These are phyloP conservation scores for Dissophora ornata DNA, from an alignment of 192 early-diverging fungal genomes.

Conservation along the genomic window DNA sequence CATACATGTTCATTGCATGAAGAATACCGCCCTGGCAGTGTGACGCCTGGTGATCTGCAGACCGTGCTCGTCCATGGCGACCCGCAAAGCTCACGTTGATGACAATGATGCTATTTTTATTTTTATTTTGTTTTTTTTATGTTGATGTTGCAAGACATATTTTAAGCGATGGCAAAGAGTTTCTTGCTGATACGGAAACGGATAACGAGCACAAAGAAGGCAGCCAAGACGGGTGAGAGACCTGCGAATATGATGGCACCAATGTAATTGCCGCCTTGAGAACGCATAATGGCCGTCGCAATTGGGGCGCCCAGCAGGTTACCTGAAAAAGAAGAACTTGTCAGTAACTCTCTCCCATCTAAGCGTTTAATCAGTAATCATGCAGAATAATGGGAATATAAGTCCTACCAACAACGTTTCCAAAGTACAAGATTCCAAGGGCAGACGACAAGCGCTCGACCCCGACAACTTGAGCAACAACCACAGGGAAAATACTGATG, in stretches of 20 bases:
- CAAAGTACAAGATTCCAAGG: conserved; percentile 58
- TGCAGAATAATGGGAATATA: no score
- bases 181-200: conserved; percentile 27
- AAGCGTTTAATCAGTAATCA: no score
- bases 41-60: no score
- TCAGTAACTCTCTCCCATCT: no score
- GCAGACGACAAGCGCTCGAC: conserved; percentile 55
- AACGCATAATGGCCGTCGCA: conserved; percentile 27
- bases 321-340: conserved; percentile 21
- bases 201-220: conserved; percentile 29
- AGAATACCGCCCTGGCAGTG: no score
- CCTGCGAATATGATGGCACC: conserved; percentile 34
- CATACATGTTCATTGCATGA: no score
- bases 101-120: no score
- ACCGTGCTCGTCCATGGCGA: no score
- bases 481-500: conserved; percentile 60
- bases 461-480: conserved; percentile 65
- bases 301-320: conserved; percentile 56
- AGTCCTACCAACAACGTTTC: conserved; percentile 32
- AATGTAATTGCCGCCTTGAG: conserved; percentile 19
- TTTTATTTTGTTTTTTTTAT: conserved; percentile 5
- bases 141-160: conserved; percentile 1
- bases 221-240: conserved; percentile 17
- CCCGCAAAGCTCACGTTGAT: no score
- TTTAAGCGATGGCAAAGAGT: conserved; percentile 33